These are phyloP conservation scores for Parafenestella ontariensis DNA, from an alignment of 2,329 filamentous ascomycete genomes.

Conservation along the genomic window DNA sequence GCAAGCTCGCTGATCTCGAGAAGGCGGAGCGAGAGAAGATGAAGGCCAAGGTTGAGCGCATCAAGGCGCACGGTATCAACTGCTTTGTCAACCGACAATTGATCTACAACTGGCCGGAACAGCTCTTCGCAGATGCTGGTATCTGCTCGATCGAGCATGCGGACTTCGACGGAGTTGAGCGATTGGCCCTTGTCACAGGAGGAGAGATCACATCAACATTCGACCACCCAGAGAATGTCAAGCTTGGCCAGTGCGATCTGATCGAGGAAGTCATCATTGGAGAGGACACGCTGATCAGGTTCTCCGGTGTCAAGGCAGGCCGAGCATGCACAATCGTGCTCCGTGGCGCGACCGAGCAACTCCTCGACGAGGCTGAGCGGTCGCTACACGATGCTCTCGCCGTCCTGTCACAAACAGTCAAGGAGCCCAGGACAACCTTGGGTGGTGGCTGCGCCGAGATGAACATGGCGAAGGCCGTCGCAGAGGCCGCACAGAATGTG, in stretches of 20 bases:
- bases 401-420: conserved; percentile 94
- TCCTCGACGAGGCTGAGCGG: conserved; percentile 95
- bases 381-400: conserved; percentile 95
- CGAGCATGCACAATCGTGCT: conserved; percentile 96
- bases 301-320: conserved; percentile 93
- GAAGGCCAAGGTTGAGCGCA: conserved; percentile 98
- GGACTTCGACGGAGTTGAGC: conserved; percentile 97
- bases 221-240: conserved; percentile 95
- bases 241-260: conserved; percentile 91
- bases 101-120: conserved; percentile 99
- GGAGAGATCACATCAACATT: conserved; percentile 98
- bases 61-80: conserved; percentile 98
- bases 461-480: conserved; percentile 98
- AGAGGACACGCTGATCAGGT: conserved; percentile 96
- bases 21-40: conserved; percentile 99
- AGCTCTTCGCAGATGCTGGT: conserved; percentile 95
- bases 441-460: conserved; percentile 98
- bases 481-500: conserved; percentile 89
- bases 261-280: conserved; percentile 99
- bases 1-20: conserved; percentile 96
- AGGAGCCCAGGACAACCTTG: conserved; percentile 90
- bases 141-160: conserved; percentile 99
- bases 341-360: conserved; percentile 93
- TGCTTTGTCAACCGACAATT: conserved; percentile 99
- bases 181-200: conserved; percentile 91